Percentiles rank a stretch among this genome's conserved stretches.
These are phyloP conservation scores for Euphrasia confusa DNA, from an alignment of 257 asterid species.

Conservation along the genomic window DNA sequence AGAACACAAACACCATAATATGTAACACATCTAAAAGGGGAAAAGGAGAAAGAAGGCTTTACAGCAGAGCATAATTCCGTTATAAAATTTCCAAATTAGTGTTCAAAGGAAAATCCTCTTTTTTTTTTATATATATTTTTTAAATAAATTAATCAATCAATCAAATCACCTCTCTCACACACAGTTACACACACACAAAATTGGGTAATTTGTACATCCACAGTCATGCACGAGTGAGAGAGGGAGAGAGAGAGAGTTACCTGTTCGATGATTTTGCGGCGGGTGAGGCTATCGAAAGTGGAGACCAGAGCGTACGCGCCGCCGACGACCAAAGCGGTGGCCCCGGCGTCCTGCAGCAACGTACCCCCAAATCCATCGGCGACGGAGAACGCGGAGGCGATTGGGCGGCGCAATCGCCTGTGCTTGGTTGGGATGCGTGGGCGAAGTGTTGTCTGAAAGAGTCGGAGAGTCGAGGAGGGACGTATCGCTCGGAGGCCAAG, in stretches of 20 bases:
- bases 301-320: slow-evolving; percentile 84
- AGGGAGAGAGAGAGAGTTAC: slow-evolving; percentile 28
- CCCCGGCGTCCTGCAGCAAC: slow-evolving; percentile 61
- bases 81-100: background rate
- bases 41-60: background rate
- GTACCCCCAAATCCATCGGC: slow-evolving; percentile 30
- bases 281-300: slow-evolving; percentile 59
- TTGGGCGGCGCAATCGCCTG: slow-evolving; percentile 30
- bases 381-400: background rate
- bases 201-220: background rate
- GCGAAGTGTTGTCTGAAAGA: slow-evolving; percentile 3
- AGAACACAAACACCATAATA: too few species aligned
- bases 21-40: background rate
- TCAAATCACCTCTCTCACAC: background rate
- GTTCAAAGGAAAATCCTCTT: background rate
- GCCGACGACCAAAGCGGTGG: slow-evolving; percentile 58
- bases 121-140: too few species aligned
- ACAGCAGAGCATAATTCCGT: background rate
- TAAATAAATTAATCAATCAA: too few species aligned
- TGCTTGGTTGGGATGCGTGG: slow-evolving; percentile 18
- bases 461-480: slow-evolving; percentile 14
- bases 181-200: background rate
- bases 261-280: slow-evolving; percentile 69
- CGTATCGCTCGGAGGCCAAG: slow-evolving; percentile 19
- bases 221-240: slow-evolving; percentile 17